Base-by-base conservation (phyloP, 2,329 filamentous ascomycete species). In the Alternaria dauci region DNA sequence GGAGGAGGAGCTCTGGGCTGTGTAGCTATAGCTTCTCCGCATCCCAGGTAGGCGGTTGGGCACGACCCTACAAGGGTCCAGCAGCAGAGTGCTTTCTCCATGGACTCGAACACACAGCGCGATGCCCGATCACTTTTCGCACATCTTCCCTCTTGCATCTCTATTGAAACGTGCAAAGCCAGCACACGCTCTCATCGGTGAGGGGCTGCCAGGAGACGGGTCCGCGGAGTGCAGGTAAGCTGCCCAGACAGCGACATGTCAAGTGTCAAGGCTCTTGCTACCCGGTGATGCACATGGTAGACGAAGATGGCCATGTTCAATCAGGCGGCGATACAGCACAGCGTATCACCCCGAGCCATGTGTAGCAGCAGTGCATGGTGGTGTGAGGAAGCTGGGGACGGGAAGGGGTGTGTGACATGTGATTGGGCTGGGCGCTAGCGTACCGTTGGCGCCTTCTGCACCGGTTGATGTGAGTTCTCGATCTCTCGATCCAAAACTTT, bases 301-400 rank as follows among this genome's bases (percentile, higher is more conserved):
- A 8, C 34, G n/a, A 28, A 5, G 12, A n/a, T 8, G 16, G 6
- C 6, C 20, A 36, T 23, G n/a, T 2, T 8, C 20, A 28, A 23
- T 42, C 11, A 30, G 52, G 52, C 41, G 46, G 41, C 47, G 36
- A 20, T 46, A 32, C 38, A 25, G n/a, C 23, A 38, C 28, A 52
- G 62, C 62, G 57, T 63, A 63, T 65, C 58, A 63, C n/a, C 28
- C 62, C 47, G 55, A 54, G 60, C 64, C 64, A 66, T 63, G 62
- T 66, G 65, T 55, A 26, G 38, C 20, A 28, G 32, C 20, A 41
- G 47, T 63, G 53, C 20, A 47, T 59, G 62, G 62, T 67, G 66
- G 65, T 61, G 58, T 62, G 52, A 28, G 50, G 61, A 43, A 44
- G 36, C 30, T 26, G 41, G 55, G 57, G 55, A 47, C 8, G n/a